Base-by-base conservation (phyloP, 2,329 filamentous ascomycete genomes). In the Xylaria sp. region DNA sequence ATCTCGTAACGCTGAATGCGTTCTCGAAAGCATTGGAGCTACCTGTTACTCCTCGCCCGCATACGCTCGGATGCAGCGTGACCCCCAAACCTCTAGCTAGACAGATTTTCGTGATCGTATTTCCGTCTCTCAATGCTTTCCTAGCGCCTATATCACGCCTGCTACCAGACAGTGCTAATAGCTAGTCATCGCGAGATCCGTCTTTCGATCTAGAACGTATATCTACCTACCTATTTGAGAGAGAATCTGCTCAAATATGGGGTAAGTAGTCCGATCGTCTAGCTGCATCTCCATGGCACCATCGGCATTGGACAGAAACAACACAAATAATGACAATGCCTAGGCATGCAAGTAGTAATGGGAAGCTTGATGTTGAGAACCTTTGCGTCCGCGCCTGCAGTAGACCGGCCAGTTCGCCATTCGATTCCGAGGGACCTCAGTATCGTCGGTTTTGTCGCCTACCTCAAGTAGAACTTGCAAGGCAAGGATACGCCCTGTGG, bases 181-280 rank as follows among this genome's bases (percentile, higher is more conserved):
- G n/a, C n/a, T 47, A 27, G 42, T 8, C n/a, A 47, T n/a, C 6
- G 8, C n/a, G n/a, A 47, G 17, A 47, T 7, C 42, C n/a, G 39
- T 45, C 39, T 45, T 12, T 45, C 39, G 17, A 47, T 47, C 42
- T 47, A 19, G 42, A 47, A 47, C 42, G 4, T n/a, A 19, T 47
- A 47, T 19, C 17, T 47, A 47, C 42, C 42, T 47, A 47, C 42
- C 42, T 47, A 47, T 47, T 47, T 19, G 6, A 47, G 42, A 47
- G 42, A 47, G n/a, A 47, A 17, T 6, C 42, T 47, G n/a, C 42
- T 47, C 42, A 47, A 47, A 47, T 47, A 47, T 47, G 42, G 42
- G 42, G 42, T 47, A 47, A 19, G 42, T 19, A 47, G 42, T 17
- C 17, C 42, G 42, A 17, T 47, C 42, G 42, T 47, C 17, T 47